Evolutionary conservation across 495 filamentous ascomycete genomes (phyloP).

Genomic region (Podospora australis): DNA sequence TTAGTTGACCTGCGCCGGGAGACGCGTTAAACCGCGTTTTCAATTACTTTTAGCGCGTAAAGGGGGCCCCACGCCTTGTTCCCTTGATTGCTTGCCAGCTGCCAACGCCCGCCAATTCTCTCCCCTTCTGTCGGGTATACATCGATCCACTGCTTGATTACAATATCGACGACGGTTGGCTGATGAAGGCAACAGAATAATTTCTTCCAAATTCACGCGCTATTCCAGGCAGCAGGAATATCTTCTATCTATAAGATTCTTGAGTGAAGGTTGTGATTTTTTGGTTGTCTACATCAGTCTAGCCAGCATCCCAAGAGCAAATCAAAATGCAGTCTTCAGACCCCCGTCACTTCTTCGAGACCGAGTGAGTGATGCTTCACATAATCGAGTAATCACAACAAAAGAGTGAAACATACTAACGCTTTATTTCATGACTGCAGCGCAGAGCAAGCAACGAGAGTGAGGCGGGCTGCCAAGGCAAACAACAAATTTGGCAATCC

Average conservation of each 20-base stretch:
- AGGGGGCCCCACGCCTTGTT: neutral
- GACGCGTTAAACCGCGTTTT: conserved; percentile 30
- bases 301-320: neutral
- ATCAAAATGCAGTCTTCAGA: conserved; percentile 31
- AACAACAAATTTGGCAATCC: conserved; percentile 78
- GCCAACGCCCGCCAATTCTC: conserved; percentile 5
- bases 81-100: conserved; percentile 11
- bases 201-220: neutral
- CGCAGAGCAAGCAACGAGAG: conserved; percentile 61
- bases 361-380: conserved; percentile 54
- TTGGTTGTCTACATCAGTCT: neutral
- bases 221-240: conserved; percentile 2
- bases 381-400: too few relatives aligned
- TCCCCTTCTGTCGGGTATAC: conserved; percentile 3
- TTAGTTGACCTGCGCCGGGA: conserved; percentile 6
- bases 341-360: conserved; percentile 75
- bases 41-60: conserved; percentile 23
- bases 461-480: conserved; percentile 72
- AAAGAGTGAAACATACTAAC: too few relatives aligned
- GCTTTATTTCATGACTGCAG: conserved; percentile 33
- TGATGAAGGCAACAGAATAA: neutral
- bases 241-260: neutral
- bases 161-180: neutral
- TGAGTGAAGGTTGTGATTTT: neutral
- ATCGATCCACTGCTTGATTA: neutral